Percentiles rank a stretch among this genome's conserved stretches.
Evolutionary conservation across 1,284 basidiomycete genomes (phyloP).

Genomic region (Phellopilus nigrolimitatus): DNA sequence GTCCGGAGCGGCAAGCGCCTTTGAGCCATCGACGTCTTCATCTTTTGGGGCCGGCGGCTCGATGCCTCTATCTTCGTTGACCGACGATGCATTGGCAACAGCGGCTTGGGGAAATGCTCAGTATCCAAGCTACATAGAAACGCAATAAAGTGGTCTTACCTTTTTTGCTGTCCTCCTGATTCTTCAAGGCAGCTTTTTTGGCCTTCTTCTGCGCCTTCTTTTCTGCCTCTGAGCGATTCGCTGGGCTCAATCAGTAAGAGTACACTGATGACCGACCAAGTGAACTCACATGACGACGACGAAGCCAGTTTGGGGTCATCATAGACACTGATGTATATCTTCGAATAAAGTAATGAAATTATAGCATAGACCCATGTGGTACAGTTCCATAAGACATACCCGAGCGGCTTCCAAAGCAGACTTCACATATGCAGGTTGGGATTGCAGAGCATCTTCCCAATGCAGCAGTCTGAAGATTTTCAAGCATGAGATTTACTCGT

Average conservation of each 20-base stretch:
- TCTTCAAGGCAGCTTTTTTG: conserved; percentile 79
- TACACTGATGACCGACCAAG: background rate
- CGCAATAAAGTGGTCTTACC: no score
- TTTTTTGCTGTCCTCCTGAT: conserved; percentile 63
- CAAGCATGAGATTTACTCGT: background rate
- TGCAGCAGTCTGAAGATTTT: conserved; percentile 56
- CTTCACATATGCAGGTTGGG: conserved; percentile 72
- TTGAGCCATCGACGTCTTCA: conserved; percentile 79
- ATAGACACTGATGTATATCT: conserved; percentile 74
- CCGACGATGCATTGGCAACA: conserved; percentile 31
- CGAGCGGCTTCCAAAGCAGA: conserved; percentile 68
- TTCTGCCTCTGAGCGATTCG: conserved; percentile 57
- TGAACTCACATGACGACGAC: conserved; percentile 33
- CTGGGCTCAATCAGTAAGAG: conserved; percentile 18
- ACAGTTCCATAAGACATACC: conserved; percentile 35
- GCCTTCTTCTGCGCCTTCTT: conserved; percentile 92
- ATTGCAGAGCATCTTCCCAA: conserved; percentile 80
- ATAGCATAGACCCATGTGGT: background rate
- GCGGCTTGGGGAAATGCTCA: conserved; percentile 10
- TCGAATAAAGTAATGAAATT: background rate
- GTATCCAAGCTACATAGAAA: no score
- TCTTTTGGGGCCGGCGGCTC: conserved; percentile 60
- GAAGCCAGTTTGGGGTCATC: conserved; percentile 68
- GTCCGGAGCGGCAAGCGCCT: conserved; percentile 60
- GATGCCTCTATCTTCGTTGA: conserved; percentile 73